These are phyloP conservation scores for Paraphoma chrysanthemicola DNA, from an alignment of 2,329 filamentous ascomycete species.

Conservation along the genomic window DNA sequence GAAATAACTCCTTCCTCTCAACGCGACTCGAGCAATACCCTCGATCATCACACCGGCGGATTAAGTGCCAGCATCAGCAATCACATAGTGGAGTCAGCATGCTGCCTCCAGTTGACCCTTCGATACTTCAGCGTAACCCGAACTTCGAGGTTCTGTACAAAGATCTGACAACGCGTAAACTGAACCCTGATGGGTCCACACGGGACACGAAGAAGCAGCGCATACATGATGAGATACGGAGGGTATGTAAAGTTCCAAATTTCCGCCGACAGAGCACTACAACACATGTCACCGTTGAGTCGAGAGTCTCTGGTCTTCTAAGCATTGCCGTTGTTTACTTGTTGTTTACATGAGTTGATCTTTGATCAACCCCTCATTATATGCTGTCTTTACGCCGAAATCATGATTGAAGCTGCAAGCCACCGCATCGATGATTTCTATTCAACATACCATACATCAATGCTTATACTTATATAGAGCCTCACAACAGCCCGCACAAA, in stretches of 20 bases:
- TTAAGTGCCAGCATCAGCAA: neutral
- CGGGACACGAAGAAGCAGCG: conserved; percentile 51
- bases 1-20: no score
- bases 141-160: conserved; percentile 55
- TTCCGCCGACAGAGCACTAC: neutral
- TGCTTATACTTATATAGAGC: conserved; percentile 37
- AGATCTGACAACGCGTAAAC: conserved; percentile 51
- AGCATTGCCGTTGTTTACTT: no score
- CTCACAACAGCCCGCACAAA: conserved; percentile 44
- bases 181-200: conserved; percentile 55
- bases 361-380: no score
- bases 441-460: no score
- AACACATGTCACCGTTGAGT: neutral
- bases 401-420: no score
- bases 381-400: no score
- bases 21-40: no score
- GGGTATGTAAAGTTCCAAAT: conserved; percentile 30
- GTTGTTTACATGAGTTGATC: no score
- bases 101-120: conserved; percentile 51
- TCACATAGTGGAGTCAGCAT: conserved; percentile 25
- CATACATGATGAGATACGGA: conserved; percentile 48
- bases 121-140: conserved; percentile 48
- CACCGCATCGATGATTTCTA: neutral
- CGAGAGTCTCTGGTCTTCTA: neutral
- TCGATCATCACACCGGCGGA: no score